Base-by-base conservation (phyloP, 2,329 filamentous ascomycete species). In the Venturia pyrina region DNA sequence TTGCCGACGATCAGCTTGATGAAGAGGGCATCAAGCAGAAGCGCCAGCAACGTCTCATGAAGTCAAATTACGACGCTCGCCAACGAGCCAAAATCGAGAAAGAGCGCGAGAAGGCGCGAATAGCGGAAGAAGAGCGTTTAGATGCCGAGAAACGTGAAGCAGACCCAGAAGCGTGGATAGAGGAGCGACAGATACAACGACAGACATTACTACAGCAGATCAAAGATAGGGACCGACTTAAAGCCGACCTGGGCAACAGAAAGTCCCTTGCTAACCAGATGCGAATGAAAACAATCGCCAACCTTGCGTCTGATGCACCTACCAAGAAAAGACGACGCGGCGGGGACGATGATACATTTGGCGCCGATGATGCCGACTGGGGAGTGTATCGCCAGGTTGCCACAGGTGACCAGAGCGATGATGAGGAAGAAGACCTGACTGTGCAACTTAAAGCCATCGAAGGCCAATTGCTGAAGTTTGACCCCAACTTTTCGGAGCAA, bases 321-420 rank as follows among this genome's bases (percentile, higher is more conserved):
- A 78, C 78, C 7, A 92, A 93, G 75, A 96, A 96, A 77, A 86
- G 93, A 66, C 83, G 91, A 17, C 87, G 93, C 21, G 90, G 89
- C 8, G 90, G 89, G 4, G 93, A 98, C 73, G 95, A 99, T 72
- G 95, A 99, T 74, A 92, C 91, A 67, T 99, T 99, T 73, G 95
- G 95, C 66, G 93, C 93, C 62, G 93, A 99, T 75, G 95, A 99
- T 73, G 93, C 96, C 66, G 95, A 99, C 76, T 99, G 95, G 95
- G 91, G 91, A 66, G 91, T 99, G 17, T 99, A 99, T 77, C 88
- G 95, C 64, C 91, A 91, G 50, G 96, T 98, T 66, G 90, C 91
- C 1, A 91, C 90, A 0, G 92, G 91, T 63, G 89, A 89, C 64
- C 71, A 82, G 70, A 91, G 89, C 73, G 91, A 95, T 68, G 93